Conservation (phyloP, 257 asterid genomes). For the Solanum bulbocastanum region DNA sequence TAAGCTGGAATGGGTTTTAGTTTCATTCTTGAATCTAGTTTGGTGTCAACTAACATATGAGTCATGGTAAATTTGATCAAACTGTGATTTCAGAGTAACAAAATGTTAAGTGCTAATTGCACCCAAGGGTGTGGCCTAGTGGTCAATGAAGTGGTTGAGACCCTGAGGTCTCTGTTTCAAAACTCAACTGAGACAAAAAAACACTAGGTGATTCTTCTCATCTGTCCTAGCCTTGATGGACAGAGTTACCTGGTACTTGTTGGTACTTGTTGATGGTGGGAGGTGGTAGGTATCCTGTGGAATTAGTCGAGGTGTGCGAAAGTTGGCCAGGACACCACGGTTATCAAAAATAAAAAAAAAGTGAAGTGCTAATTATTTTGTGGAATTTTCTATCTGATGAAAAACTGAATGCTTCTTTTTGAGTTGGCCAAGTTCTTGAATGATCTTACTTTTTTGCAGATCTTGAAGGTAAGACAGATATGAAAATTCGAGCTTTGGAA, state of each 20-base stretch:
- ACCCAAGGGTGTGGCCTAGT: background rate
- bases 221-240: too few relatives aligned
- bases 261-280: too few relatives aligned
- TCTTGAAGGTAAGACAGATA: slow-evolving; percentile 91
- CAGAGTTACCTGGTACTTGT: too few relatives aligned
- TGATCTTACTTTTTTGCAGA: slow-evolving; percentile 23
- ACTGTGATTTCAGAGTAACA: background rate
- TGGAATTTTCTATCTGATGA: background rate
- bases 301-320: too few relatives aligned
- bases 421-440: background rate
- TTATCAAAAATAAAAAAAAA: background rate
- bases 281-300: too few relatives aligned
- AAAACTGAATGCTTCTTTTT: background rate
- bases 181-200: background rate
- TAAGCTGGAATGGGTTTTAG: background rate
- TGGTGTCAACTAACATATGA: background rate
- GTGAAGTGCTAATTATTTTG: background rate
- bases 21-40: background rate
- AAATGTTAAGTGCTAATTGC: background rate
- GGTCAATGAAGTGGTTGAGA: background rate
- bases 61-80: background rate
- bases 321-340: background rate
- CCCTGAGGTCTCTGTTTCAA: background rate
- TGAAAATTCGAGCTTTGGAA: slow-evolving; percentile 84
- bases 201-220: background rate